Conservation (phyloP, 805 yeast genomes). For the Debaryomyces maramus region DNA sequence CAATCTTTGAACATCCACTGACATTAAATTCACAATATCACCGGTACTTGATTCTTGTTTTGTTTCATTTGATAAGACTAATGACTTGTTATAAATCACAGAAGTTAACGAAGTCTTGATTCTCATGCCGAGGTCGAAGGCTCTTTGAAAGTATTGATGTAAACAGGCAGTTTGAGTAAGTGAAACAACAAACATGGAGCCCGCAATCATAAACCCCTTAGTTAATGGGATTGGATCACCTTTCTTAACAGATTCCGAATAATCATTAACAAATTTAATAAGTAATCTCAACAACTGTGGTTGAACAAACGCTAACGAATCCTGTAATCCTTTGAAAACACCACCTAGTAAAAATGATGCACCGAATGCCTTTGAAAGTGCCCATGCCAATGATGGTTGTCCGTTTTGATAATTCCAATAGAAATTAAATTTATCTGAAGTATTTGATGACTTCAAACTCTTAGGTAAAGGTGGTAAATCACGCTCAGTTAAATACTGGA, state of each 20-base stretch:
- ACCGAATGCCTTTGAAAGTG: conserved; percentile 75
- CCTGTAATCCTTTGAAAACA: conserved; percentile 69
- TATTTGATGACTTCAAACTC: conserved; percentile 54
- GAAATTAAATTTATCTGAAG: conserved; percentile 49
- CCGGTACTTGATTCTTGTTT: conserved; percentile 77
- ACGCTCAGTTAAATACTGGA: conserved; percentile 49
- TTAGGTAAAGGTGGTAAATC: conserved; percentile 83
- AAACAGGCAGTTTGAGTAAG: conserved; percentile 74
- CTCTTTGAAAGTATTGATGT: conserved; percentile 77
- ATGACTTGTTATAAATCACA: conserved; percentile 64
- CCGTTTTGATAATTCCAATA: conserved; percentile 61
- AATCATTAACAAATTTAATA: conserved; percentile 37
- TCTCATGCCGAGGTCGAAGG: conserved; percentile 75
- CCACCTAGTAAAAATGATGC: conserved; percentile 69
- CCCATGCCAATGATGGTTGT: conserved; percentile 55
- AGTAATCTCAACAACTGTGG: conserved; percentile 31
- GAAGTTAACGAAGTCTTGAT: conserved; percentile 70
- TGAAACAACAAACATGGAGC: conserved; percentile 72
- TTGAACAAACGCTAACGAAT: conserved; percentile 57
- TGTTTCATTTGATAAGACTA: conserved; percentile 70
- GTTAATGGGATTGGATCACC: conserved; percentile 60
- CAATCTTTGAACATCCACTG: conserved; percentile 87
- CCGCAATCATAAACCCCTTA: conserved; percentile 72
- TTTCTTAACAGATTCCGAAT: conserved; percentile 31
- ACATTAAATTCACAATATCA: conserved; percentile 91